Base-by-base conservation (phyloP, 192 early-diverging fungal species). In the Entomortierella parvispora region DNA sequence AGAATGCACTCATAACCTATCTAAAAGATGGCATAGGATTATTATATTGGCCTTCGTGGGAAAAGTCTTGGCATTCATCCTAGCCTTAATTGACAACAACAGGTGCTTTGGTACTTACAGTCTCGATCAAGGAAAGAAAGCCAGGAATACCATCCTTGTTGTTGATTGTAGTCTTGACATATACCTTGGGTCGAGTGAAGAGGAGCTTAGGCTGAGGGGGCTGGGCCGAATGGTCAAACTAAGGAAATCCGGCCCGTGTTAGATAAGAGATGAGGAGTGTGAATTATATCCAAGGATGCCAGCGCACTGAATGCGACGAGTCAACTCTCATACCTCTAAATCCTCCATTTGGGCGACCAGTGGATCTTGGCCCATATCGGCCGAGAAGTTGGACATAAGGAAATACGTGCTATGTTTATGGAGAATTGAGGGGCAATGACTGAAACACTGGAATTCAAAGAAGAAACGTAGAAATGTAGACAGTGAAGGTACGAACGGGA, bases 121-220 rank as follows among this genome's bases (percentile, higher is more conserved):
- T 86, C 62, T 90, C 83, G 5, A 93, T 84, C 42, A 93, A 65
- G 25, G 86, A 87, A 22, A 93, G 60, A 65, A 88, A 90, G 2
- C 91, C 91, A 5, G 90, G 85, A 54, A 93, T 88, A 43, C 82
- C 86, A 60, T 89, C 89, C 29, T 81, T 83, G 62, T 68, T 82
- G 71, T 89, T 80, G 12, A 77, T 62, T 12, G 88, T 85, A 10
- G 88, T 90, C 51, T 93, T 89, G 58, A 93, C 85, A 62, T 85
- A 93, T 8, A 93, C 91, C 40, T 91, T 93, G 63, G 89, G 86
- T 59, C 87, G 87, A 2, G 87, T 88, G 54, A 86, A 91, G 25
- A 93, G 72, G n/a, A 93, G 69, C 31, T 63, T 60, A 46, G 62
- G 66, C 49, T 81, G 66, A 49, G 25, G 44, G 18, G 45, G 47